A percentile compares a stretch with the other conserved stretches of the same genome.
Evolutionary conservation across 139 green algal species (phyloP).

Genomic region (Chlorella ohadii): DNA sequence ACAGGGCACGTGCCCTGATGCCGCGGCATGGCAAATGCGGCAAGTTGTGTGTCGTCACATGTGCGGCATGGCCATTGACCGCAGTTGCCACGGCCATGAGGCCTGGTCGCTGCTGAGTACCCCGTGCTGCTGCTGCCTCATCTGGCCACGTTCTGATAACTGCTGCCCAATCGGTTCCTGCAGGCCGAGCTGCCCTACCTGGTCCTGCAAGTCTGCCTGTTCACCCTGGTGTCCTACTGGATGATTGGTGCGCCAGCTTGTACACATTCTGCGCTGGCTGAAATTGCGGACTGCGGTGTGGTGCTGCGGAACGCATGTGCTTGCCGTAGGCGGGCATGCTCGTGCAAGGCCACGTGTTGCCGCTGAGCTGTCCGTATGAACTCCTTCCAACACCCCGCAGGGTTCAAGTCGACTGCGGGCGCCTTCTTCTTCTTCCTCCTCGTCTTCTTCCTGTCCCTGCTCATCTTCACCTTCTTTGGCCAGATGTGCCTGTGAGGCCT

Average conservation of each 20-base stretch:
- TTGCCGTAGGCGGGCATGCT: too few species aligned
- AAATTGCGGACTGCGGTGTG: too few species aligned
- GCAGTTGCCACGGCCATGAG: too few species aligned
- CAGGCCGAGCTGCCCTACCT: constrained; percentile 4
- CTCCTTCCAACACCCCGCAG: background rate
- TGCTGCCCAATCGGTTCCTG: background rate
- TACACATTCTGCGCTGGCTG: too few species aligned
- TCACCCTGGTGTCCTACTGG: background rate
- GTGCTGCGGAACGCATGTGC: too few species aligned
- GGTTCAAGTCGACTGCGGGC: background rate
- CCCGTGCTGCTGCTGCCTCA: background rate
- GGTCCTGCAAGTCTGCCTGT: background rate
- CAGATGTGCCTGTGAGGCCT: background rate
- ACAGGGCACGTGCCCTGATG: too few species aligned
- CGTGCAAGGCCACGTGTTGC: too few species aligned
- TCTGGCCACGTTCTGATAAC: background rate
- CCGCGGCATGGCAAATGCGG: too few species aligned
- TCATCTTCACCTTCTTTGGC: constrained; percentile 3
- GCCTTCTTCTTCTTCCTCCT: background rate
- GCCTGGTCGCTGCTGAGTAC: too few species aligned
- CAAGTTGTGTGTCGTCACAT: too few species aligned
- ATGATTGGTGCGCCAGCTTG: constrained; percentile 1
- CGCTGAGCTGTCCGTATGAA: too few species aligned
- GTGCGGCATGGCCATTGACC: too few species aligned
- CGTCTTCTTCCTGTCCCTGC: background rate